These are phyloP conservation scores for Centrapalus pauciflorus DNA, from an alignment of 129 eudicot genomes.

Conservation along the genomic window DNA sequence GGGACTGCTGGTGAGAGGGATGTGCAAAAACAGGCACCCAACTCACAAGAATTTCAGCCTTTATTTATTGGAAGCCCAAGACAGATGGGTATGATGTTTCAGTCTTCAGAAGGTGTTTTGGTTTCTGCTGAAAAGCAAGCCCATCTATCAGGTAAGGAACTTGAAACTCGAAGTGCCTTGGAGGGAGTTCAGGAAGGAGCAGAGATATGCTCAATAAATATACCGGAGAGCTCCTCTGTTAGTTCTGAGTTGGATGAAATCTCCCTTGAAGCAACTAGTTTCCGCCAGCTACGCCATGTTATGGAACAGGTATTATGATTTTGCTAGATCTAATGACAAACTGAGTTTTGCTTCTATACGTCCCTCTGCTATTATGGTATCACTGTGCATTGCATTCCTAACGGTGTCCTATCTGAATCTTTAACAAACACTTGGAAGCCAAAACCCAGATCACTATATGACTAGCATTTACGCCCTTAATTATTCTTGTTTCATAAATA, in stretches of 20 bases:
- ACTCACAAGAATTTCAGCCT: constrained; percentile 26
- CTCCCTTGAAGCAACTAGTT: constrained; percentile 73
- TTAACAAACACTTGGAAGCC: background rate
- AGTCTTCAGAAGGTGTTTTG: constrained; percentile 28
- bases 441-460: too few species aligned
- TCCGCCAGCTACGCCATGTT: constrained; percentile 65
- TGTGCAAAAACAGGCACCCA: constrained; percentile 21
- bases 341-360: background rate
- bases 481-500: too few species aligned
- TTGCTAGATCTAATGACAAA: background rate
- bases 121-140: constrained; percentile 24
- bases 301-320: constrained; percentile 67
- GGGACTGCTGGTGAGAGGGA: constrained; percentile 20
- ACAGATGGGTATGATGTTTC: constrained; percentile 30
- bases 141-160: constrained; percentile 25
- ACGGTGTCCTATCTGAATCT: background rate
- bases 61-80: constrained; percentile 17
- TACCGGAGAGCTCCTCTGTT: constrained; percentile 43
- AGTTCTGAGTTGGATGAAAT: constrained; percentile 50
- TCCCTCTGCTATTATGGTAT: background rate
- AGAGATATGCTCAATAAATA: constrained; percentile 42
- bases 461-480: too few species aligned
- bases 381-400: background rate
- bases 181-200: constrained; percentile 26
- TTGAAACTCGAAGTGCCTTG: constrained; percentile 35